Conservation (phyloP, 2,329 filamentous ascomycete genomes). For the Sclerotinia minor region DNA sequence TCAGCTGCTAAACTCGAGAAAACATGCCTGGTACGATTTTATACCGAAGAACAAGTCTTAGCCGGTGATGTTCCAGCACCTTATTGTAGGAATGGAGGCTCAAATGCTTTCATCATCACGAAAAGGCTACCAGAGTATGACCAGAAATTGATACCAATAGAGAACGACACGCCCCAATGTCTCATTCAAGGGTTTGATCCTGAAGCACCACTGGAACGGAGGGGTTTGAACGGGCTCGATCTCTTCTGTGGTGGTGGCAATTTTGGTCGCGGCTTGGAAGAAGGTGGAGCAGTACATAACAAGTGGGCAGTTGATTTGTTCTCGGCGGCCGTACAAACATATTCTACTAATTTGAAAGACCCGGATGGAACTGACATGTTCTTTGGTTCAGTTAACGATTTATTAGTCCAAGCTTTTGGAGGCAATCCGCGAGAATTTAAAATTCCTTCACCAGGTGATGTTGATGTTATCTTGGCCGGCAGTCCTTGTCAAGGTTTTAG, state of each 20-base stretch:
- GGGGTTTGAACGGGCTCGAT: constrained; percentile 61
- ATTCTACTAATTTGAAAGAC: constrained; percentile 63
- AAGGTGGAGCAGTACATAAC: constrained; percentile 65
- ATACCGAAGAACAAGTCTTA: constrained; percentile 43
- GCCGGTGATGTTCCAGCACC: constrained; percentile 54
- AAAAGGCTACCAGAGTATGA: constrained; percentile 42
- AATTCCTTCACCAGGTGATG: constrained; percentile 60
- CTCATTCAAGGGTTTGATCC: constrained; percentile 60
- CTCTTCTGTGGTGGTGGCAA: constrained; percentile 79
- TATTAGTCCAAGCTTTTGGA: constrained; percentile 56
- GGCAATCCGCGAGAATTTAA: constrained; percentile 47
- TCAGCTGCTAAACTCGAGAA: constrained; percentile 49
- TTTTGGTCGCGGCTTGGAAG: constrained; percentile 74
- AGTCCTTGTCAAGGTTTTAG: constrained; percentile 81
- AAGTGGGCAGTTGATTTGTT: constrained; percentile 68
- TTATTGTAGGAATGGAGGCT: constrained; percentile 65
- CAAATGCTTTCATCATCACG: constrained; percentile 65
- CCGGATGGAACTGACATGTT: constrained; percentile 54
- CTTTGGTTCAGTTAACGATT: constrained; percentile 70
- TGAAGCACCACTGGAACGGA: constrained; percentile 27
- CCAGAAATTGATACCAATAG: constrained; percentile 44
- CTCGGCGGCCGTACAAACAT: constrained; percentile 65
- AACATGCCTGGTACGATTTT: constrained; percentile 61
- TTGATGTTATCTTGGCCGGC: constrained; percentile 70
- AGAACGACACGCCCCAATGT: constrained; percentile 38